A percentile compares a stretch with the other conserved stretches of the same genome.
phyloP scores from a whole-genome alignment of 495 filamentous ascomycete genomes.

The Wilcoxina mikolae region DNA sequence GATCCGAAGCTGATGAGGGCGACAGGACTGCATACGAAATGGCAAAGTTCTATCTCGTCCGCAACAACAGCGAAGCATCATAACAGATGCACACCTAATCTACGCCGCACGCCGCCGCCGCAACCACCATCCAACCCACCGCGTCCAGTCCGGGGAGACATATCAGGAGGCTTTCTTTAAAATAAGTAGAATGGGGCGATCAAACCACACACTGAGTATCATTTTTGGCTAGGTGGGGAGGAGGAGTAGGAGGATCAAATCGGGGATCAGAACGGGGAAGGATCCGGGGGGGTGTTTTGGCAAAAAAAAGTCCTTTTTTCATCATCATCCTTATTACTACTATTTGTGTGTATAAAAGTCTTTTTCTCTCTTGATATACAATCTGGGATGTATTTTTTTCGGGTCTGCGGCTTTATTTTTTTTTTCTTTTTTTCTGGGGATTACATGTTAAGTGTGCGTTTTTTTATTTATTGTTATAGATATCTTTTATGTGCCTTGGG shows the following conservation, averaged over 20 bases:
- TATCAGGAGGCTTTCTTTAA: no score
- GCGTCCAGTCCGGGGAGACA: no score
- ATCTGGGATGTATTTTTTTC: neutral
- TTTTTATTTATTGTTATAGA: neutral
- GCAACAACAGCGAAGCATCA: neutral
- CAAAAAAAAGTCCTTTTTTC: neutral
- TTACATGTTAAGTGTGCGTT: neutral
- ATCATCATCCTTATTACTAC: no score
- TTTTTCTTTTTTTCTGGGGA: neutral
- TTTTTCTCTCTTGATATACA: neutral
- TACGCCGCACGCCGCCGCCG: no score
- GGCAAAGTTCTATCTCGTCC: slow-evolving; percentile 38
- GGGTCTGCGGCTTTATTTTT: neutral
- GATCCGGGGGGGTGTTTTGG: no score
- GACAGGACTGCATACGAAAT: slow-evolving; percentile 61
- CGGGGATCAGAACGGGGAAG: no score
- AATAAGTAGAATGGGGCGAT: no score
- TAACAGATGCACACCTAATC: no score
- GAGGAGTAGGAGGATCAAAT: no score
- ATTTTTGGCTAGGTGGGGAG: no score
- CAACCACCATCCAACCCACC: no score
- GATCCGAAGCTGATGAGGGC: slow-evolving; percentile 17
- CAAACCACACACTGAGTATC: no score
- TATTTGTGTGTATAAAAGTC: neutral
- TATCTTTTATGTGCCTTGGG: neutral